These are phyloP conservation scores for Pseudoturritis turrita DNA, from an alignment of 345 rosid species.

Conservation along the genomic window DNA sequence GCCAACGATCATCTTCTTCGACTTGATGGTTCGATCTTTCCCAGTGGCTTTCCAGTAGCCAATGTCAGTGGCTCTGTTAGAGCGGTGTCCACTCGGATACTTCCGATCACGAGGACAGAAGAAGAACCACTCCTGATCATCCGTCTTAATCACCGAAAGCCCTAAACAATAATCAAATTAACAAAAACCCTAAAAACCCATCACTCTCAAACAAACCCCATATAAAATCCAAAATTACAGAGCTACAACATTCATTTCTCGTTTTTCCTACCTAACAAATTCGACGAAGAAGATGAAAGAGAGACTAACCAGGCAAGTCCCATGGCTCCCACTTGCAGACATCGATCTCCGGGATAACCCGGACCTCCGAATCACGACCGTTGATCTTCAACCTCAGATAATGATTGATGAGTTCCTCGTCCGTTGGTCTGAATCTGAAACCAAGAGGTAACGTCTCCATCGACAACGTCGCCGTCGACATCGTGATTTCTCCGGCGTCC, in stretches of 20 bases:
- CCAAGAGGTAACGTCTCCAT: constrained; percentile 72
- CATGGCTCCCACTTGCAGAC: constrained; percentile 97
- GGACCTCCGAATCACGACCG: constrained; percentile 73
- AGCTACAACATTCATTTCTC: not conserved
- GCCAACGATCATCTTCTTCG: constrained; percentile 57
- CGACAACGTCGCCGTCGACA: constrained; percentile 38
- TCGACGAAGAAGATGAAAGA: not conserved
- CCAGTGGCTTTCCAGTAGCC: constrained; percentile 98
- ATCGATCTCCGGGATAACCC: constrained; percentile 78
- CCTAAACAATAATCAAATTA: constrained; percentile 31
- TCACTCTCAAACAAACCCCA: not conserved
- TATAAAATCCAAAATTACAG: not conserved
- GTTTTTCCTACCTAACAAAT: not conserved
- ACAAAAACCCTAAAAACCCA: not conserved
- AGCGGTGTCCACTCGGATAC: constrained; percentile 91
- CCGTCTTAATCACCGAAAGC: constrained; percentile 72
- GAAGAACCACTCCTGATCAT: constrained; percentile 96
- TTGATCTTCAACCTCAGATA: constrained; percentile 81
- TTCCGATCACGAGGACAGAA: constrained; percentile 87
- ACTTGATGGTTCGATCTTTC: constrained; percentile 77
- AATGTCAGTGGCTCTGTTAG: constrained; percentile 91
- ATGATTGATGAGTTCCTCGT: constrained; percentile 86
- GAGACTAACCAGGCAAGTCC: constrained; percentile 69
- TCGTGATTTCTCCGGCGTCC: not conserved
- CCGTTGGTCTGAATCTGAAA: constrained; percentile 86